Evolutionary conservation across 2,329 filamentous ascomycete species (phyloP), one percentile per base, ranked within the genome.

Genomic region (Xylaria sp.): DNA sequence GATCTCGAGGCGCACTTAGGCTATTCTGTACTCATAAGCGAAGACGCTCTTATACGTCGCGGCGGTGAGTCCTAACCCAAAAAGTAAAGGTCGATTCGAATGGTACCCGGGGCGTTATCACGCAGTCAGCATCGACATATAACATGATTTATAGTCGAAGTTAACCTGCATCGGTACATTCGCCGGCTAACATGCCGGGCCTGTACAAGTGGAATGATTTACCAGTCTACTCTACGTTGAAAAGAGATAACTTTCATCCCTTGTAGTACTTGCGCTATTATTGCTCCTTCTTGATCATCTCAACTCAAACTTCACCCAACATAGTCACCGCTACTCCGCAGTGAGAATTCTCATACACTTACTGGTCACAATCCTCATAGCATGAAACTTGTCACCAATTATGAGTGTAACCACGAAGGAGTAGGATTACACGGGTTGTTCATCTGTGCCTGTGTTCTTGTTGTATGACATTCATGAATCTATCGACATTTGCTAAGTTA

Each of bases 161-260:
- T 57, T 53, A 57, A 23, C 48, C 36, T 28, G 38, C 38, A 63
- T 56, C 60, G 9, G 38, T 38, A 53, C 20, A 28, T 46, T 54
- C n/a, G 13, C 26, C 49, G 49, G 31, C 40, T 26, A 38, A 20
- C 13, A 13, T 61, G 9, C 49, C 59, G 13, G 17, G 48, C 20
- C n/a, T 49, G 4, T 36, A 49, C 56, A 56, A 63, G 49, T n/a
- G 28, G 40, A 36, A n/a, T 1, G 13, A 9, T 54, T 26, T 23
- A 26, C 48, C 3, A 62, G 26, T 33, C 6, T 33, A 33, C 6
- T 3, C 10, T 9, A 33, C 33, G 9, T 33, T 33, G 9, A 33
- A 33, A 10, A 10, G 33, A 33, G 10, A 1, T 33, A 33, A 33
- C 9, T 33, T 33, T 33, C 33, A 33, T 33, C 7, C 33, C 33